Conservation (phyloP, 257 asterid species). For the Lycium barbarum region DNA sequence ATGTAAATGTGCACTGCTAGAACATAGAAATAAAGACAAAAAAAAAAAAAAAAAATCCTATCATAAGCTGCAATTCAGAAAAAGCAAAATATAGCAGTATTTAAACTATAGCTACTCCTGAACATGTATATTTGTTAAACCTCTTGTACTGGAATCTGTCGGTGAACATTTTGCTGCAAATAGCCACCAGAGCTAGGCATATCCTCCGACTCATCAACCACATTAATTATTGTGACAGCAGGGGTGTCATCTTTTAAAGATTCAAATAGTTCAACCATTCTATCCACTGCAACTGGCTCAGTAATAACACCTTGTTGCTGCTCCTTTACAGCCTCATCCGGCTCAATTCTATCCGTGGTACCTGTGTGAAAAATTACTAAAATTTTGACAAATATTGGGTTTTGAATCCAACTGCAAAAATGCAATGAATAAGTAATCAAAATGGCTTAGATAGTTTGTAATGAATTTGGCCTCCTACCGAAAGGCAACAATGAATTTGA, state of each 20-base stretch:
- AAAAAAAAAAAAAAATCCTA: background rate
- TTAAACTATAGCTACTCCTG: background rate
- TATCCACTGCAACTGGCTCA: constrained; percentile 2
- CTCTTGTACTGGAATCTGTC: constrained; percentile 23
- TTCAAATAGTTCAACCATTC: constrained; percentile 9
- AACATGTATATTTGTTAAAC: background rate
- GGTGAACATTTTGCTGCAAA: constrained; percentile 19
- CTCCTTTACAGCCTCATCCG: background rate
- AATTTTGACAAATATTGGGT: background rate
- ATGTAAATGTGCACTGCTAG: background rate
- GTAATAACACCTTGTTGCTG: background rate
- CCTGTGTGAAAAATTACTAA: background rate
- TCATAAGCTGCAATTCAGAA: background rate
- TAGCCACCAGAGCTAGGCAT: constrained; percentile 4
- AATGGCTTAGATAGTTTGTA: no score
- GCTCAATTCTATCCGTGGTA: background rate
- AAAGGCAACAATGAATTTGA: no score
- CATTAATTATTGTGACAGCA: background rate
- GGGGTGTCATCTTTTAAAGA: background rate
- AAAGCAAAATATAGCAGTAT: background rate
- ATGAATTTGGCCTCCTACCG: no score
- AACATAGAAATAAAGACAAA: background rate
- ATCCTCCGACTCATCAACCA: background rate
- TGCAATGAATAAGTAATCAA: no score
- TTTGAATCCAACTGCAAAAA: no score